These are phyloP conservation scores for Pythium grandisporangium DNA, from an alignment of 352 stramenopile genomes.

Conservation along the genomic window DNA sequence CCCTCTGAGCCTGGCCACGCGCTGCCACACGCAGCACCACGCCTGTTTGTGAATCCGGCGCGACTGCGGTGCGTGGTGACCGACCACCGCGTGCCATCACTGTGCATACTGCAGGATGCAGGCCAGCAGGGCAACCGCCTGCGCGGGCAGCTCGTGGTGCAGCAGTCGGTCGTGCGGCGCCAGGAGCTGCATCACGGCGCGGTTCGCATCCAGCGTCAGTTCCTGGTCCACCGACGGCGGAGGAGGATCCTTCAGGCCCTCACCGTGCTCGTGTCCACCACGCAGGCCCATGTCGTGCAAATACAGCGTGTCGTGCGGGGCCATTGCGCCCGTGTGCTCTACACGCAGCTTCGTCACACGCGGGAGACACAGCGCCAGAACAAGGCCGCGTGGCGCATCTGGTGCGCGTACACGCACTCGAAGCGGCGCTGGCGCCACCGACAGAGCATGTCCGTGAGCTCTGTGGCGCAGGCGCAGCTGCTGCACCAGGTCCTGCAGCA, in stretches of 20 bases:
- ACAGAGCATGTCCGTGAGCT: conserved; percentile 45
- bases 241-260: conserved; percentile 22
- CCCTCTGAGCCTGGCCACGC: too few relatives aligned
- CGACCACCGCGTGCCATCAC: conserved; percentile 18
- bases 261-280: conserved; percentile 17
- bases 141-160: conserved; percentile 31
- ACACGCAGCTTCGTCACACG: conserved; percentile 8
- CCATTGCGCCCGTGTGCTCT: conserved; percentile 29
- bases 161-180: conserved; percentile 23
- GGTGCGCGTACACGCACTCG: conserved; percentile 33
- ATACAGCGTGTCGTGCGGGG: conserved; percentile 54
- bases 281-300: conserved; percentile 21
- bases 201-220: conserved; percentile 48
- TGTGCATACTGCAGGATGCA: conserved; percentile 23
- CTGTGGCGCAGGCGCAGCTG: conserved; percentile 39
- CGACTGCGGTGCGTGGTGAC: conserved; percentile 25
- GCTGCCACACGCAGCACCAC: too few relatives aligned
- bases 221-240: conserved; percentile 25
- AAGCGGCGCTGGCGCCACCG: conserved; percentile 30
- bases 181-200: conserved; percentile 30
- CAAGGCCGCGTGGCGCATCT: conserved; percentile 21
- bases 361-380: conserved; percentile 14
- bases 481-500: conserved; percentile 32
- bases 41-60: conserved; percentile 18
- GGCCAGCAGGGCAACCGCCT: conserved; percentile 28